Evolutionary conservation across 2,329 filamentous ascomycete species (phyloP), one percentile per base, ranked within the genome.

Genomic region (Geosmithia flava): DNA sequence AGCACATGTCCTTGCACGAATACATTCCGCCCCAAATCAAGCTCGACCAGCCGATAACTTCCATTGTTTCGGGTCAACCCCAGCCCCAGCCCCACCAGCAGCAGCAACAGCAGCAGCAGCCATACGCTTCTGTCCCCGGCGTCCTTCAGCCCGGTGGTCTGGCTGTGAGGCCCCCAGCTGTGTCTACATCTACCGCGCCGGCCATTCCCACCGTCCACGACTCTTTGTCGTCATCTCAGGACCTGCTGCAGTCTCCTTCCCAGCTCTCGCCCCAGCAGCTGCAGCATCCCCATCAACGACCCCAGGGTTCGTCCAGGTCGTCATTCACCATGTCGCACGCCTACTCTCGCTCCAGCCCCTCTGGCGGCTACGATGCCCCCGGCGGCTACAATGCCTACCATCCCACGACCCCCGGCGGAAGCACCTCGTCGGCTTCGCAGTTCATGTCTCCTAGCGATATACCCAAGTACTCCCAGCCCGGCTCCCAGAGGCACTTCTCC

Each of bases 281-380:
- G 48, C 59, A 50, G 51, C 63, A 67, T 40, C 62, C 66, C 29
- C 48, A 61, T 47, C 61, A 64, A 59, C 50, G 63, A 54, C 43
- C 19, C 5, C 71, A 75, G 43, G 74, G 80, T 23, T 79, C 83
- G 42, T 78, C 81, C 45, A 82, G 85, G 60, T 78, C 83, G 20
- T 75, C 81, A 42, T 70, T 85, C 58, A 79, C 69, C 63, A 64
- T 76, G 62, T 75, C 83, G 42, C 87, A 91, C 62, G 78, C 74
- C 60, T 91, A 95, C 66, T 90, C 90, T 45, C 79, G 87, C 57
- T 93, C 88, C 49, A 95, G 88, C 64, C 88, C 89, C 46, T 80
- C 83, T 43, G 71, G 71, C 46, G 66, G 68, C 50, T 81, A 77
- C 61, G 77, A 81, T 52, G 62, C 66, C 43, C 62, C 70, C 43